phyloP scores from a whole-genome alignment of 192 early-diverging fungal genomes.

The Phlyctochytrium arcticum region DNA sequence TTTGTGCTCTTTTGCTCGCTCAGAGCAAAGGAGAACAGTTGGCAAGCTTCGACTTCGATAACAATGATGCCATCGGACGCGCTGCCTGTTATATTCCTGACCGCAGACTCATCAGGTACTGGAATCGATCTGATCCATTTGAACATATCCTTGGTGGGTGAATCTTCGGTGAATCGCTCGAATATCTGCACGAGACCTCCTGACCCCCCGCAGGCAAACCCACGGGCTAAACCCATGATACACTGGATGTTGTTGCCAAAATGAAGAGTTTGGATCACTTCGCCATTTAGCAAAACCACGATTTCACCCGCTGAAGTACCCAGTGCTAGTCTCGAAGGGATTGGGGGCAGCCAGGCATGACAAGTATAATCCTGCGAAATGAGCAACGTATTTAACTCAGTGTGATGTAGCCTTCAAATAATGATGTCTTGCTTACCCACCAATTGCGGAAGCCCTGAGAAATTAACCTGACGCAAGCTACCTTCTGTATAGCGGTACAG shows the following conservation, averaged over 20 bases:
- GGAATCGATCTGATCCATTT: conserved; percentile 12
- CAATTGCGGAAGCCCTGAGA: conserved; percentile 4
- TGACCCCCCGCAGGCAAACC: conserved; percentile 32
- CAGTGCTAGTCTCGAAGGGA: conserved; percentile 26
- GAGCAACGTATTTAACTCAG: not conserved
- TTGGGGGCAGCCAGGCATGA: conserved; percentile 8
- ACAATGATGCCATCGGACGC: conserved; percentile 40
- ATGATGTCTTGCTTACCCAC: not conserved
- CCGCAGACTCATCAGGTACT: conserved; percentile 15
- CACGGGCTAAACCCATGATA: conserved; percentile 13
- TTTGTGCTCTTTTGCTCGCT: conserved; percentile 7
- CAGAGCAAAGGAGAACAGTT: conserved; percentile 25
- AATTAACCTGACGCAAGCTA: conserved; percentile 6
- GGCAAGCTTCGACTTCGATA: conserved; percentile 25
- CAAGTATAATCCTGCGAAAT: not conserved
- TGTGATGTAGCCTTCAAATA: not conserved
- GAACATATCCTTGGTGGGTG: conserved; percentile 13
- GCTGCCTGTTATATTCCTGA: conserved; percentile 36
- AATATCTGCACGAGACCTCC: conserved; percentile 35
- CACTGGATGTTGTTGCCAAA: not conserved
- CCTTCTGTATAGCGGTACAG: conserved; percentile 47
- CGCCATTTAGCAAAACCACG: conserved; percentile 19
- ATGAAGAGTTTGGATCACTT: conserved; percentile 11
- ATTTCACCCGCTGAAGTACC: conserved; percentile 31
- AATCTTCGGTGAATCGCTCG: conserved; percentile 12